These are phyloP conservation scores for Poronia punctata DNA, from an alignment of 495 filamentous ascomycete genomes.

Conservation along the genomic window DNA sequence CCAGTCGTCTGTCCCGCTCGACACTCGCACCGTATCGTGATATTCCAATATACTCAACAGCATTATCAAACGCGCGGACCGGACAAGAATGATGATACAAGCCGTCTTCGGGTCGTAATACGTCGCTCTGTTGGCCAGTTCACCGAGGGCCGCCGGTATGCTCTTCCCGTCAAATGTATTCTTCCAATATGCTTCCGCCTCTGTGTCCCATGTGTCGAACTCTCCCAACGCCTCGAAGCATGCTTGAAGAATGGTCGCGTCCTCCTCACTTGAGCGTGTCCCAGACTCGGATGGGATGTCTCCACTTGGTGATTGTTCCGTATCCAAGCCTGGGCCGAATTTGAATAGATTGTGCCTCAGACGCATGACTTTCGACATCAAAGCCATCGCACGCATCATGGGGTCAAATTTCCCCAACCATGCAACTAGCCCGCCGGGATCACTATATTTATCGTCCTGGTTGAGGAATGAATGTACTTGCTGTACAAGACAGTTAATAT, in stretches of 20 bases:
- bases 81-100: constrained; percentile 19
- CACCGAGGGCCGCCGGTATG: constrained; percentile 16
- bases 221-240: constrained; percentile 18
- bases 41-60: constrained; percentile 20
- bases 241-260: constrained; percentile 6
- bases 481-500: neutral
- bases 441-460: constrained; percentile 10
- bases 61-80: constrained; percentile 14
- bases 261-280: neutral
- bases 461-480: constrained; percentile 11
- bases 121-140: constrained; percentile 2
- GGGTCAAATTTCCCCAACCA: constrained; percentile 3
- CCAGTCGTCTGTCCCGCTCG: neutral
- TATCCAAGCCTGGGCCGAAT: neutral
- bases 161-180: constrained; percentile 12
- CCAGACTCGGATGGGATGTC: neutral
- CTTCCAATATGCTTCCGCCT: constrained; percentile 16
- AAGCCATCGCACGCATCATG: constrained; percentile 8
- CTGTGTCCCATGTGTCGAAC: constrained; percentile 17
- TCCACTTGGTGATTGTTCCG: neutral
- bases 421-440: constrained; percentile 9
- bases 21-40: constrained; percentile 5
- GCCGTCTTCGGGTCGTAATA: constrained; percentile 19
- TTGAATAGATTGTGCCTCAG: constrained; percentile 10
- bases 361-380: constrained; percentile 14